Conservation (phyloP, 2,329 filamentous ascomycete species). For the Sodiomyces alkalinus region DNA sequence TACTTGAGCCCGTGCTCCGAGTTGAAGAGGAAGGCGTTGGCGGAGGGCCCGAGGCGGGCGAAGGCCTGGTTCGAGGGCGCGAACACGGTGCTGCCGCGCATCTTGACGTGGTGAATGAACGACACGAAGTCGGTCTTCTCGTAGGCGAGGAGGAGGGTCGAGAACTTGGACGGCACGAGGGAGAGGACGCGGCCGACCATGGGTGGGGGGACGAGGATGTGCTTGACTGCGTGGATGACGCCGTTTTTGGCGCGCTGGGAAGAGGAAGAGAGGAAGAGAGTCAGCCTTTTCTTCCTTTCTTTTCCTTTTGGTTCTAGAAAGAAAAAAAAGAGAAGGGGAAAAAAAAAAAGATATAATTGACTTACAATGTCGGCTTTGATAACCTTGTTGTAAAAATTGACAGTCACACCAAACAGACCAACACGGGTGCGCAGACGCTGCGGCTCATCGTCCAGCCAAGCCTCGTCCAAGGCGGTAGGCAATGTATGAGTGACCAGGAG, state of each 20-base stretch:
- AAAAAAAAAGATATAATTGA: neutral
- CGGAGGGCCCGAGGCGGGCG: constrained; percentile 50
- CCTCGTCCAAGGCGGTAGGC: constrained; percentile 47
- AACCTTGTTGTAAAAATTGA: constrained; percentile 68
- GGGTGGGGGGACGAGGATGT: constrained; percentile 63
- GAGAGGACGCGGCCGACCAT: constrained; percentile 34
- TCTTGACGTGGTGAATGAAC: constrained; percentile 36
- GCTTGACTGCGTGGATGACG: constrained; percentile 63
- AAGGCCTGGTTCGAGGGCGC: constrained; percentile 75
- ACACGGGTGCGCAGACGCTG: constrained; percentile 62
- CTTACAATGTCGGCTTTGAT: constrained; percentile 55
- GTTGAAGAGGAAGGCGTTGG: constrained; percentile 77
- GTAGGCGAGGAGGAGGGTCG: constrained; percentile 61
- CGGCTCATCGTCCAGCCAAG: constrained; percentile 43
- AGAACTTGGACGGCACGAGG: constrained; percentile 62
- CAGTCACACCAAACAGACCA: constrained; percentile 42
- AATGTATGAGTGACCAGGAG: constrained; percentile 61
- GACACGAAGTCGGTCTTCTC: constrained; percentile 57
- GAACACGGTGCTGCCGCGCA: constrained; percentile 61
- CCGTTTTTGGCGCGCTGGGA: constrained; percentile 61
- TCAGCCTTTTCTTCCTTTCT: no score
- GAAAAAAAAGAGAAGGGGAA: no score
- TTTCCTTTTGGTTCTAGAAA: no score
- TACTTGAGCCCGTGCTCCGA: constrained; percentile 58
- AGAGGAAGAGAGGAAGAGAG: neutral